A percentile compares a stretch with the other conserved stretches of the same genome.
These are phyloP conservation scores for Prototheca wickerhamii DNA, from an alignment of 163 green algal genomes.

Conservation along the genomic window DNA sequence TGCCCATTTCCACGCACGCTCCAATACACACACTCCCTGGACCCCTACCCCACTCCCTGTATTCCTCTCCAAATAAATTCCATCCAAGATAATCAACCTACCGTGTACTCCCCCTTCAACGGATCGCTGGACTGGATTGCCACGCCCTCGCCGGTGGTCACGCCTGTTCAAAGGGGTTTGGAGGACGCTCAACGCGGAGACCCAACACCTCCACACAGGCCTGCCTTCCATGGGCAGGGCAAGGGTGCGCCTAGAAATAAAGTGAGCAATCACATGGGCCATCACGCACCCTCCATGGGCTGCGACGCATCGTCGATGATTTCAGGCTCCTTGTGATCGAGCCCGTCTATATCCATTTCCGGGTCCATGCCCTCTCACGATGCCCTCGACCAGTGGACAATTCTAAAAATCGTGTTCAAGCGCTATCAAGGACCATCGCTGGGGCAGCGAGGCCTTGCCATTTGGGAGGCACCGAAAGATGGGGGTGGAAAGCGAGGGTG, in stretches of 20 bases:
- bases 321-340: slow-evolving; percentile 1
- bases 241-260: no score
- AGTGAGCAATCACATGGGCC: no score
- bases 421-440: no score
- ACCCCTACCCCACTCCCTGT: background rate
- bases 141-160: background rate
- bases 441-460: no score
- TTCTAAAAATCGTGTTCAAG: background rate
- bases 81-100: slow-evolving; percentile 2
- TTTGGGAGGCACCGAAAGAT: no score
- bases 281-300: background rate
- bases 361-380: background rate
- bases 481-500: no score
- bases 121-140: background rate
- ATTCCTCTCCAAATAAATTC: background rate
- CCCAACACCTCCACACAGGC: no score
- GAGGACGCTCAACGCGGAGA: background rate
- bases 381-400: background rate
- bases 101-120: slow-evolving; percentile 15
- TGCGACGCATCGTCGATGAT: background rate
- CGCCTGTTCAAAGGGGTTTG: background rate
- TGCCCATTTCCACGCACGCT: no score
- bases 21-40: no score
- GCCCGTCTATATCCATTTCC: background rate
- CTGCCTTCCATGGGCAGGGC: no score